Base-by-base conservation (phyloP, 306 rosid genomes). In the Cucurbita moschata region DNA sequence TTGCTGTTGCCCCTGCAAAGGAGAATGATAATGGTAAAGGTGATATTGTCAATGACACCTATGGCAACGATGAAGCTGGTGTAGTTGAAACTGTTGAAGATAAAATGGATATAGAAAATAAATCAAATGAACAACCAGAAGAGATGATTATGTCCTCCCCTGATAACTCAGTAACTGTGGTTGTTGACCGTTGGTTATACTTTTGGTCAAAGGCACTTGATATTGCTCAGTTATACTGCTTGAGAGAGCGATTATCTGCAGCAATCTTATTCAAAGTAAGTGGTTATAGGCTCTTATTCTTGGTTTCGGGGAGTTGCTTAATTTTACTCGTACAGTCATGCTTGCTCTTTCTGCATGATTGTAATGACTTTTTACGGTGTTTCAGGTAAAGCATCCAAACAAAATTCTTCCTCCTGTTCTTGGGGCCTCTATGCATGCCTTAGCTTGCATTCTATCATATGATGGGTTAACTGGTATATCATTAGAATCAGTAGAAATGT, bases 221-320 rank as follows among this genome's bases (percentile, higher is more conserved):
- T 75, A 88, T 94, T 83, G 96, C 99, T 78, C 96, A 91, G 83
- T 68, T 94, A 42, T 91, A 94, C 80, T 88, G 96, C 86, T 79
- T 91, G 89, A 90, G 95, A 79, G 97, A 94, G 86, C 85, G 97
- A 64, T 78, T 94, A 74, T 80, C 96, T 18, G 83, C 87, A 5
- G 95, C 96, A 55, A 68, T 89, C 72, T 76, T 94, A 81, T 82
- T 79, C 84, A 87, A 82, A 77, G 99, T 94, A 87, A 74, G 80
- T 53, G 21, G 51, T 69, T 30, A 14, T 50, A 65, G 10, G 7
- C 72, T 65, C 1, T 9, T 10, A 16, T 47, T 47, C 56, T 57
- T 81, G 83, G 55, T 46, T 64, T 43, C 47, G 57, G 43, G 54
- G 23, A 12, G 53, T 37, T 43, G 15, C 10, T 53, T 60, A 42